Evolutionary conservation across 768 basidiomycete species (phyloP).

Genomic region (Tulasnella sp.): DNA sequence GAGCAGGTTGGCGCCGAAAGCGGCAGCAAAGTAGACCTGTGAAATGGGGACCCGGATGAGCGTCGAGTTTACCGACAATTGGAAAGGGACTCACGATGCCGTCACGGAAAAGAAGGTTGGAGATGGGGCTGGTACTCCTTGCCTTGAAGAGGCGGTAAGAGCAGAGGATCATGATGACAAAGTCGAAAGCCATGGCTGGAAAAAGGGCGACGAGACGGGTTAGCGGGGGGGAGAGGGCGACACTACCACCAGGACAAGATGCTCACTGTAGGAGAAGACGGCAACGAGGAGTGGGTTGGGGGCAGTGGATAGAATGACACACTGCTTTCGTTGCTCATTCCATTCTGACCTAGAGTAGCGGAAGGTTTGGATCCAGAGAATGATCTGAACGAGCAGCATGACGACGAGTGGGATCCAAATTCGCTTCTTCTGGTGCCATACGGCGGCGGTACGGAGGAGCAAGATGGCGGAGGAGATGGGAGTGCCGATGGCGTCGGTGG

Average conservation of each 20-base stretch:
- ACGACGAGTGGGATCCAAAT: constrained; percentile 15
- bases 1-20: constrained; percentile 20
- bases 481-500: constrained; percentile 20
- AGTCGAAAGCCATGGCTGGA: constrained; percentile 23
- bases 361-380: constrained; percentile 23
- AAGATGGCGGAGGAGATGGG: constrained; percentile 6
- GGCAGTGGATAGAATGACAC: neutral
- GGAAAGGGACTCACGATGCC: constrained; percentile 26
- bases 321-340: neutral
- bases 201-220: neutral
- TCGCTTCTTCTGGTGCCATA: constrained; percentile 14
- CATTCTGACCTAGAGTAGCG: constrained; percentile 14
- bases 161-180: constrained; percentile 25
- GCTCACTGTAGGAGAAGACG: constrained; percentile 23
- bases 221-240: neutral
- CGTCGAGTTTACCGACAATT: no score
- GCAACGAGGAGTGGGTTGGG: constrained; percentile 15
- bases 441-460: constrained; percentile 3
- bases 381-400: constrained; percentile 8
- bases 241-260: neutral
- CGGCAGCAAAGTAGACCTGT: constrained; percentile 19
- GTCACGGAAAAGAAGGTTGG: constrained; percentile 18
- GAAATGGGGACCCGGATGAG: neutral
- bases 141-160: constrained; percentile 8
- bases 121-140: constrained; percentile 8